Evolutionary conservation across 352 stramenopile genomes (phyloP), one percentile per base, ranked within the genome.

Genomic region (Globisporangium nagaii): DNA sequence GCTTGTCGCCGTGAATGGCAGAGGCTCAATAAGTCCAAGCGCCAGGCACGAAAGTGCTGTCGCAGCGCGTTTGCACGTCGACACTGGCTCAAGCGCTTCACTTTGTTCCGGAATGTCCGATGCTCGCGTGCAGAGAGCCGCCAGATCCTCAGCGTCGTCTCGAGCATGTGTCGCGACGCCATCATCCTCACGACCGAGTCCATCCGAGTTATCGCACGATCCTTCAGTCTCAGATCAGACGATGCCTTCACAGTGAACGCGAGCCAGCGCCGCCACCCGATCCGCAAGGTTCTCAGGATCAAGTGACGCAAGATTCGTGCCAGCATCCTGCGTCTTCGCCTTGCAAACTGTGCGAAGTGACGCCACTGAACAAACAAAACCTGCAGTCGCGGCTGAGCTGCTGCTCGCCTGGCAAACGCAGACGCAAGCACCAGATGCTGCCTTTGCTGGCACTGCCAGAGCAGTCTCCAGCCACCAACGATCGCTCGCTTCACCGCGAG

Each of bases 401-500:
- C 24, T 19, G 12, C 24, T 31, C 35, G 19, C 25, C 7, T 45
- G 8, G 35, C 25, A 12, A 24, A 20, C 2, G 30, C 36, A n/a
- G 20, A 58, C 2, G 15, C 24, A 37, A 58, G 24, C 0, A 22
- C 31, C 15, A 42, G 19, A 20, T 50, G 13, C 0, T 35, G 37
- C 7, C 15, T 22, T 10, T 20, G 41, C 0, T 20, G 10, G 10
- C 25, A 35, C 43, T 47, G 10, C 7, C 9, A 8, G 4, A 49
- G 30, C 19, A 48, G 25, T 19, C 42, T 51, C 48, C 48, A 62
- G 36, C 22, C 19, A 4, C 12, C 27, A 39, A 53, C 48, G 19
- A 17, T 34, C 8, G 3, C n/a, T 15, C 28, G 35, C 34, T 30
- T 36, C 10, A 6, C 22, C 17, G 4, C 7, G 4, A 25, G 15